Evolutionary conservation across 2,329 filamentous ascomycete species (phyloP).

Genomic region (Claviceps sp.): DNA sequence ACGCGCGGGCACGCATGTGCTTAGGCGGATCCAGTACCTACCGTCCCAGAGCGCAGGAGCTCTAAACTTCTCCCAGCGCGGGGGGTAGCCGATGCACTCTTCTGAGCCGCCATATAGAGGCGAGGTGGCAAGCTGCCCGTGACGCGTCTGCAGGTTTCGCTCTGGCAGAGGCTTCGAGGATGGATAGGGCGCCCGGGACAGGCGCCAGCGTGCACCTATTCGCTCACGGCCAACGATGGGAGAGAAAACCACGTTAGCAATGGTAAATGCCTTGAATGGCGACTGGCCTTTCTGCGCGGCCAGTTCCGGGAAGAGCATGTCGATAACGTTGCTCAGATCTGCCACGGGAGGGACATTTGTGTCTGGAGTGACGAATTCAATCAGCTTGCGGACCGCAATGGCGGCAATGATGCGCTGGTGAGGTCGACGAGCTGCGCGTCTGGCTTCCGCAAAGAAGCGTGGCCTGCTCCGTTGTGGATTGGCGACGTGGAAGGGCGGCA

Average conservation of each 20-base stretch:
- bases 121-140: constrained; percentile 6
- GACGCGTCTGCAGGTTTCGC: constrained; percentile 12
- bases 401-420: constrained; percentile 31
- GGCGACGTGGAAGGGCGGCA: constrained; percentile 22
- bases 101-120: neutral
- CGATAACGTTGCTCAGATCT: constrained; percentile 31
- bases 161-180: constrained; percentile 21
- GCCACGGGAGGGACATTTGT: constrained; percentile 25
- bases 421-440: constrained; percentile 14
- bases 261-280: constrained; percentile 27
- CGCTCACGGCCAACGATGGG: constrained; percentile 14
- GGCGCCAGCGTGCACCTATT: constrained; percentile 23
- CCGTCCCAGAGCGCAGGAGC: constrained; percentile 38
- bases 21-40: constrained; percentile 45
- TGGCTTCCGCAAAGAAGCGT: constrained; percentile 10
- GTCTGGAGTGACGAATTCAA: constrained; percentile 38
- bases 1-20: constrained; percentile 26
- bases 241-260: constrained; percentile 25
- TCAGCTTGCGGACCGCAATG: constrained; percentile 32
- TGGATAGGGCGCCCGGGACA: constrained; percentile 33
- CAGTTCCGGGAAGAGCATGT: constrained; percentile 35
- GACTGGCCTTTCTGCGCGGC: constrained; percentile 6
- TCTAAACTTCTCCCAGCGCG: constrained; percentile 19
- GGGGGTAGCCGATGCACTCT: constrained; percentile 5
- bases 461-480: constrained; percentile 6